Evolutionary conservation across 352 stramenopile genomes (phyloP).

Genomic region (Phytophthora hibernalis): DNA sequence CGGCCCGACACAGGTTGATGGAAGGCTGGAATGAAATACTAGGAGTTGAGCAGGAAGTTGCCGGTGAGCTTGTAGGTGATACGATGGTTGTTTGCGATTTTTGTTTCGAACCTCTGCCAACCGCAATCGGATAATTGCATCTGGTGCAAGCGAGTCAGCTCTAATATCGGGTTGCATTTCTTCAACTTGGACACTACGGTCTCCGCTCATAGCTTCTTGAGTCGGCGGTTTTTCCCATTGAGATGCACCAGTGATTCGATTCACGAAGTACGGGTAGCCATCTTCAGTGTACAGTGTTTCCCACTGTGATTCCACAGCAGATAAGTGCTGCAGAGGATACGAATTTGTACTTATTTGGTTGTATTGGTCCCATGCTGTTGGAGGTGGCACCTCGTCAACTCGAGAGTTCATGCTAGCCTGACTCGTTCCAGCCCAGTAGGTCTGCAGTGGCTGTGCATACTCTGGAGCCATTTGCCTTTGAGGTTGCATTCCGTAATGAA

Average conservation of each 20-base stretch:
- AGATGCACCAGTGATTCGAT: constrained; percentile 66
- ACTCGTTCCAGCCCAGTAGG: constrained; percentile 11
- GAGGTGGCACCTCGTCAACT: not conserved
- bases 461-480: constrained; percentile 17
- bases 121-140: constrained; percentile 56
- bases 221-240: constrained; percentile 75
- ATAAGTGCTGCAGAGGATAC: constrained; percentile 13
- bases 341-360: constrained; percentile 5
- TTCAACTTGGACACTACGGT: constrained; percentile 3
- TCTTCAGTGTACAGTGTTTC: constrained; percentile 77
- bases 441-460: constrained; percentile 19
- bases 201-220: constrained; percentile 10
- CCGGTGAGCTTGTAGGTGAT: constrained; percentile 13
- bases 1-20: not conserved
- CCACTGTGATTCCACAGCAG: constrained; percentile 44
- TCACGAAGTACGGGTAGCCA: constrained; percentile 85
- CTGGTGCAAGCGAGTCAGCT: constrained; percentile 31
- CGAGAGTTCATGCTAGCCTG: constrained; percentile 6
- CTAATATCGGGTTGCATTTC: constrained; percentile 14
- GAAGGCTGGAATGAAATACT: constrained; percentile 7
- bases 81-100: constrained; percentile 27
- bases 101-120: constrained; percentile 51
- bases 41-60: constrained; percentile 25
- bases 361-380: constrained; percentile 19
- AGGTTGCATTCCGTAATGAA: constrained; percentile 19